Evolutionary conservation across 2,329 filamentous ascomycete species (phyloP), one percentile per base, ranked within the genome.

Genomic region (Aspergillus nomiae): DNA sequence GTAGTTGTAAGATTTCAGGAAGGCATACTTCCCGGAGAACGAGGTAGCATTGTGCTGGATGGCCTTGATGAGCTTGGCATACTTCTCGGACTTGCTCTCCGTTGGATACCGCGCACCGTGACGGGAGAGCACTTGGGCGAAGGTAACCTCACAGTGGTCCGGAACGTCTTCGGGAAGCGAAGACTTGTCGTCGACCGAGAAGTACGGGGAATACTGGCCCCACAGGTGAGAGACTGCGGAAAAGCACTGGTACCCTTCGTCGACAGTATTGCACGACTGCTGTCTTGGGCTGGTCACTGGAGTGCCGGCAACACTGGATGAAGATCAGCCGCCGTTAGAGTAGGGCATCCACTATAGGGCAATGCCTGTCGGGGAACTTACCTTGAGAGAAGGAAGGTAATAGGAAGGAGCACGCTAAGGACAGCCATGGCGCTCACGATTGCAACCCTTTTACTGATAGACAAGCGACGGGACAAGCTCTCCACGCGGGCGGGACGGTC

Each of bases 131-230:
- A 94, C 82, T 71, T 94, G 90, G 1, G 86, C 94, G 77, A 96
- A 94, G 3, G 89, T 94, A 69, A 94, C 80, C 14, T 85, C 80
- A 78, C 94, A 97, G n/a, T 82, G 83, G 0, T 81, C 68, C 0
- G 92, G 93, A 0, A 90, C 80, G 9, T 82, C 81, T 8, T 83
- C 70, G 19, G 87, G 81, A 57, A 92, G 86, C 3, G 86, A 81
- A 1, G 90, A 92, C 8, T 88, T 85, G 4, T 67, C 60, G 1
- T 65, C 65, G 0, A 94, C 89, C 1, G 89, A 85, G 78, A 91
- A 97, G 79, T 88, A 96, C 2, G 93, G 92, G 21, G 92, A 90
- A 76, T 97, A 97, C 75, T 94, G 92, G 61, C 93, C 94, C 92
- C 92, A 96, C 60, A 83, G 85, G 68, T 88, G 90, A 1, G 88